Base-by-base conservation (phyloP, 139 green algal species). In the Chlamydomonas schloesseri region DNA sequence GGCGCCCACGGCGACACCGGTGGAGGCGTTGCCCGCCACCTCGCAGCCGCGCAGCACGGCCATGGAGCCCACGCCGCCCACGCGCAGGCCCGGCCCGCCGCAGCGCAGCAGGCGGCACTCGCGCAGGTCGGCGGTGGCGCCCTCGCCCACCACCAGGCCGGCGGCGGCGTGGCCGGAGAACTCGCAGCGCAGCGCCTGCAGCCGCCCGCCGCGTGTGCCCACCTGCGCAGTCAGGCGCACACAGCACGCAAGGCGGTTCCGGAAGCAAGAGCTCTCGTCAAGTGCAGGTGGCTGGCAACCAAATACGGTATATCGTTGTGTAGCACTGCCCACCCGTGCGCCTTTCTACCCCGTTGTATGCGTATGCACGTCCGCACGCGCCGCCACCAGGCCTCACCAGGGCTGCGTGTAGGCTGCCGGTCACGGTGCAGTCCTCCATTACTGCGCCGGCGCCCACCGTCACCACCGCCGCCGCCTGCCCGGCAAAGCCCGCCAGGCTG, bases 11-110 rank as follows among this genome's bases (percentile, higher is more conserved):
- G 34, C 67, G 47, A 86, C 68, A 9, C 80, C 80, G 50, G 15
- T 31, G 17, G 23, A 21, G 10, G 23, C 67, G 80, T 78, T 86
- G 50, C 28, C 23, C 33, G 11, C 15, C 68, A 58, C 33, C 31
- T 78, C 68, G 53, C 80, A 86, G 67, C 50, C 42, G 13, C 80
- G 80, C 23, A 70, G 11, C 4, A 86, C 68, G 0, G 68, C 67
- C 67, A 78, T 86, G 65, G 80, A 77, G 31, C 80, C 80, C 23
- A 86, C 68, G 69, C 80, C 80, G 31, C 64, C 50, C 18, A 86
- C 80, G 3, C 34, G 50, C 15, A 78, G 28, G 15, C 80, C 80
- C 1, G 50, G 2, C 0, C 20, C 68, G 26, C 31, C 68, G 69
- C 77, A 78, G 67, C 21, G 33, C 11, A 9, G 29, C 24, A 86